phyloP scores from a whole-genome alignment of 2,329 filamentous ascomycete species.

The Chrysosporium queenslandicum region DNA sequence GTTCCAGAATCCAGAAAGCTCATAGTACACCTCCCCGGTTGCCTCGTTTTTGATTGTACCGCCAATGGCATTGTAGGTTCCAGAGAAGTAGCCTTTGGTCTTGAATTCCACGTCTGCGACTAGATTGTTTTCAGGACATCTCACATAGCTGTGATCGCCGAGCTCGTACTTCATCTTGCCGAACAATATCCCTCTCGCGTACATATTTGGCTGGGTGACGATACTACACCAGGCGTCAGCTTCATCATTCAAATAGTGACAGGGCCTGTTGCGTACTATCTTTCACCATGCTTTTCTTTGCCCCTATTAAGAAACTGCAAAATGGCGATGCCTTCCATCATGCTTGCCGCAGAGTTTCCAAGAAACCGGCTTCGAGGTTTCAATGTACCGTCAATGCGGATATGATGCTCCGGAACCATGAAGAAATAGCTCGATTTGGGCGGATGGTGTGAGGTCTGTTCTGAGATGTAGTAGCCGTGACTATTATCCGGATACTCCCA shows the following conservation, averaged over 20 bases:
- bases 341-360: constrained; percentile 90
- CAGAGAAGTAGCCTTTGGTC: constrained; percentile 93
- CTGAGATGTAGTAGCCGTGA: constrained; percentile 86
- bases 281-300: constrained; percentile 57
- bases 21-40: constrained; percentile 77
- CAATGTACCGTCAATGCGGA: constrained; percentile 88
- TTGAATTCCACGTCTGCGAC: constrained; percentile 95
- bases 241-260: constrained; percentile 6
- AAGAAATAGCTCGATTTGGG: constrained; percentile 99
- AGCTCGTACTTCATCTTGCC: constrained; percentile 99
- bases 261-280: constrained; percentile 57
- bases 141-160: constrained; percentile 86
- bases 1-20: constrained; percentile 86
- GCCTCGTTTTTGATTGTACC: constrained; percentile 81
- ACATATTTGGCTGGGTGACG: constrained; percentile 97
- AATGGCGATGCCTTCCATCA: constrained; percentile 96
- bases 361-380: constrained; percentile 93
- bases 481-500: constrained; percentile 85
- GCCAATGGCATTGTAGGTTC: constrained; percentile 91
- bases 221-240: constrained; percentile 47
- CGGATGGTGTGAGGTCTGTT: constrained; percentile 96
- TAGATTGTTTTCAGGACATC: constrained; percentile 78
- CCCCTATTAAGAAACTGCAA: constrained; percentile 72
- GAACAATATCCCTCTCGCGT: constrained; percentile 89
- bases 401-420: constrained; percentile 86